phyloP scores from a whole-genome alignment of 768 basidiomycete species.

The Leccinum obscurum region DNA sequence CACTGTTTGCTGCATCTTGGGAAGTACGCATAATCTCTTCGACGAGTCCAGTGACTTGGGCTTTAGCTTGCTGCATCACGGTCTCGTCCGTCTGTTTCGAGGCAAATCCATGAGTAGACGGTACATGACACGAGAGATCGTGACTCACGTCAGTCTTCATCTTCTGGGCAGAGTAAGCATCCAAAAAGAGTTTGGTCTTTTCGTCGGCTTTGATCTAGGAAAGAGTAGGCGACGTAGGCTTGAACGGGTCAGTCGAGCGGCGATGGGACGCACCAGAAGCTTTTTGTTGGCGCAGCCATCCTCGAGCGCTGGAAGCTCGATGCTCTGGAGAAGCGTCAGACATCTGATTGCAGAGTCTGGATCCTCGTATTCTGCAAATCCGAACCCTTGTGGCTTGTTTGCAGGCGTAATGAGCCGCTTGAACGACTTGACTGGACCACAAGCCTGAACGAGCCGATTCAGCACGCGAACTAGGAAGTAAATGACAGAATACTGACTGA shows the following conservation, averaged over 20 bases:
- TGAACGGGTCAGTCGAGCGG: slow-evolving; percentile 18
- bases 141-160: slow-evolving; percentile 77
- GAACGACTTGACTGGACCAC: slow-evolving; percentile 86
- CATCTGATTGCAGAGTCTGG: slow-evolving; percentile 88
- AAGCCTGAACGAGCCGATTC: slow-evolving; percentile 56
- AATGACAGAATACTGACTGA: slow-evolving; percentile 47
- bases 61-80: slow-evolving; percentile 58
- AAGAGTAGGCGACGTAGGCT: slow-evolving; percentile 39
- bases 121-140: not conserved
- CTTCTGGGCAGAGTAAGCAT: slow-evolving; percentile 78
- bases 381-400: slow-evolving; percentile 94
- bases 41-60: slow-evolving; percentile 63
- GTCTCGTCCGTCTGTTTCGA: slow-evolving; percentile 66
- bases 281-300: slow-evolving; percentile 63
- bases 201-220: slow-evolving; percentile 91
- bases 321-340: slow-evolving; percentile 59
- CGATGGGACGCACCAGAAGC: slow-evolving; percentile 58
- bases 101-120: not conserved
- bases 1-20: slow-evolving; percentile 71
- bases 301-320: slow-evolving; percentile 62
- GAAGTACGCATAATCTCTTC: slow-evolving; percentile 70
- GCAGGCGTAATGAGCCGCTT: slow-evolving; percentile 91
- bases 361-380: slow-evolving; percentile 95
- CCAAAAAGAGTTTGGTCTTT: slow-evolving; percentile 86
- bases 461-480: not conserved